Evolutionary conservation across 352 stramenopile genomes (phyloP).

Genomic region (Vaucheria bursata): DNA sequence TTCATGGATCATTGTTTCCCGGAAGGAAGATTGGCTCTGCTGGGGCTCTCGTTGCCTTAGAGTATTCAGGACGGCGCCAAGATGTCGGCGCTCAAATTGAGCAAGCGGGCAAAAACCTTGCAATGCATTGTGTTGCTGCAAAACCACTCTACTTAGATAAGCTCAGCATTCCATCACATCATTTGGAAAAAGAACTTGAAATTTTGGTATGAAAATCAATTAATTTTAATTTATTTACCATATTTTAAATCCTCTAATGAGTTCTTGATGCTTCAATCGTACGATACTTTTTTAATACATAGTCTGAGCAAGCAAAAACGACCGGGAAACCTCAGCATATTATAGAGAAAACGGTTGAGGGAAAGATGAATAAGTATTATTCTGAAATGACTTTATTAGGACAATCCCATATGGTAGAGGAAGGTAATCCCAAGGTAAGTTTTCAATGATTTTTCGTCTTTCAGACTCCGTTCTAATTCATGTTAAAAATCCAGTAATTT

Average conservation of each 20-base stretch:
- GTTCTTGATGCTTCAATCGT: too few relatives aligned
- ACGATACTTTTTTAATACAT: too few relatives aligned
- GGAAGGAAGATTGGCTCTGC: constrained; percentile 58
- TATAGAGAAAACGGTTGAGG: constrained; percentile 84
- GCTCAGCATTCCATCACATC: constrained; percentile 65
- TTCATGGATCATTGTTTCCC: constrained; percentile 71
- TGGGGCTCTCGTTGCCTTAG: constrained; percentile 65
- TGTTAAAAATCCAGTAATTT: too few relatives aligned
- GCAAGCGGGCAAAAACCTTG: constrained; percentile 75
- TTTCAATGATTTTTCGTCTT: not conserved
- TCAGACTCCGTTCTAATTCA: too few relatives aligned
- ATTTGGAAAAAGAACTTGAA: constrained; percentile 77
- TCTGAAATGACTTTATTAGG: constrained; percentile 79
- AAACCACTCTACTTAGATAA: constrained; percentile 76
- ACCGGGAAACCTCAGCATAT: constrained; percentile 78
- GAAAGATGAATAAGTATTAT: constrained; percentile 82
- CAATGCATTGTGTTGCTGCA: constrained; percentile 89
- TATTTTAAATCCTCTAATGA: too few relatives aligned
- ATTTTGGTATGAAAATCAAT: constrained; percentile 68
- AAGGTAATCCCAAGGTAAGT: constrained; percentile 73
- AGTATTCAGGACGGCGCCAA: too few relatives aligned
- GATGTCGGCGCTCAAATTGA: constrained; percentile 57
- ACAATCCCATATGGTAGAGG: constrained; percentile 85
- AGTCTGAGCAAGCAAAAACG: constrained; percentile 62
- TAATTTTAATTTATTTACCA: too few relatives aligned